Base-by-base conservation (phyloP, 768 basidiomycete genomes). In the Cubamyces sp. region DNA sequence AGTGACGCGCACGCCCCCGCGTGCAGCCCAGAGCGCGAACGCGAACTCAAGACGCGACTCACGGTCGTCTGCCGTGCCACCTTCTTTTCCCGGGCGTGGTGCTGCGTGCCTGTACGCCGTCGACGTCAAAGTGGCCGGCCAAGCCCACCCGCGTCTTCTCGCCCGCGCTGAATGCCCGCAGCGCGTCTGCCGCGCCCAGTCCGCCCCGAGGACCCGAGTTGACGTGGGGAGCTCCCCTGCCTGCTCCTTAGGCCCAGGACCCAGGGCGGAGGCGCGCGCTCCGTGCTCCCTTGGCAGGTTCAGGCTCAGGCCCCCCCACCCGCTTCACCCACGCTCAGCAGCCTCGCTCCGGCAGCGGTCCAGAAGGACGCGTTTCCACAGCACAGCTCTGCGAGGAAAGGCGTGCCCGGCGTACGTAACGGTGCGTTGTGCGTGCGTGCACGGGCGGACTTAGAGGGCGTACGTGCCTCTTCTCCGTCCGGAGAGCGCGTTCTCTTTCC, bases 371-470 rank as follows among this genome's bases (percentile, higher is more conserved):
- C 9, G 34, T 42, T 42, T 54, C 51, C 37, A 53, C 51, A 43
- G 53, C 53, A 54, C 53, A 54, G 53, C 53, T 42, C 53, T 54
- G 12, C 23, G 25, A 54, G 23, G 34, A n/a, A 53, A 30, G 34
- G 34, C 30, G 16, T 43, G 42, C 18, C 28, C 26, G 25, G 40
- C 28, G 23, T 28, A 54, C 53, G 53, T 54, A 54, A 43, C 11
- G 30, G 34, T 34, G 34, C 34, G 34, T 34, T n/a, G n/a, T 8
- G 23, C 2, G 43, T 49, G 25, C 16, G 37, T 30, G 26, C 11
- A 46, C 3, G 48, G 23, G 47, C 56, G 56, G 56, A 41, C 23
- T 40, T 57, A 49, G 56, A 48, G 43, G 37, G 56, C 56, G 56
- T 57, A 48, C 47, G 34, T 57, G 56, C 45, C 4, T 26, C 46